phyloP scores from a whole-genome alignment of 2,329 filamentous ascomycete species.

The Ceratocystiopsis sp. region DNA sequence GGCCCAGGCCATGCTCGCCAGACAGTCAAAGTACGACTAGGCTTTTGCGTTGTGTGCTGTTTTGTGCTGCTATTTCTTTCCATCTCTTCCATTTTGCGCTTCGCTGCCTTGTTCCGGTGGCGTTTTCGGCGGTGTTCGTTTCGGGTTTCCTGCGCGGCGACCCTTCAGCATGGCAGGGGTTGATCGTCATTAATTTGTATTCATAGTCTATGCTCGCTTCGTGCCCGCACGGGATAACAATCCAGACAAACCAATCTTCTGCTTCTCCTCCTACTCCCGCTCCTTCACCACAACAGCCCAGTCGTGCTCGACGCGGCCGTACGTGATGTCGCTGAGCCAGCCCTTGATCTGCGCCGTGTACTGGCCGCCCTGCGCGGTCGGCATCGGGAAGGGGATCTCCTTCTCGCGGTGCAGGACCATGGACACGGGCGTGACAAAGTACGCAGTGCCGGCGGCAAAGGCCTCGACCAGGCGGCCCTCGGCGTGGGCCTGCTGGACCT shows the following conservation, averaged over 20 bases:
- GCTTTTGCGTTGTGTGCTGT: too few relatives aligned
- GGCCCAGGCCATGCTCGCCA: slow-evolving; percentile 9
- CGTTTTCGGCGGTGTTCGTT: too few relatives aligned
- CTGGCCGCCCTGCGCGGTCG: slow-evolving; percentile 30
- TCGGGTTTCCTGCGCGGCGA: too few relatives aligned
- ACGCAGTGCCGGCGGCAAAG: slow-evolving; percentile 80
- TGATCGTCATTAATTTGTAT: too few relatives aligned
- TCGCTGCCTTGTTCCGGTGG: too few relatives aligned
- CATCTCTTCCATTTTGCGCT: too few relatives aligned
- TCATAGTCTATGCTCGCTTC: too few relatives aligned
- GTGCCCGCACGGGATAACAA: too few relatives aligned
- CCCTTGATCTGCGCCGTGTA: slow-evolving; percentile 47
- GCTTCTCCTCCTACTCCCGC: neutral
- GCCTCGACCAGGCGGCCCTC: slow-evolving; percentile 70
- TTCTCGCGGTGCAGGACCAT: slow-evolving; percentile 49
- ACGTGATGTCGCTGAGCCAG: slow-evolving; percentile 59
- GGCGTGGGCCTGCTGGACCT: slow-evolving; percentile 51
- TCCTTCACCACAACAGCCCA: slow-evolving; percentile 55
- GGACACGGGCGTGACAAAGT: slow-evolving; percentile 53
- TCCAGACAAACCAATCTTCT: too few relatives aligned
- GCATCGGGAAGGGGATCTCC: slow-evolving; percentile 45
- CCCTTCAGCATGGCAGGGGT: too few relatives aligned
- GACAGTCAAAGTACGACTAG: slow-evolving; percentile 10
- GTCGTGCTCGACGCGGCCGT: slow-evolving; percentile 47
- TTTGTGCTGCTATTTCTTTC: too few relatives aligned